Percentiles rank a stretch among this genome's conserved stretches.
Evolutionary conservation across 2,329 filamentous ascomycete genomes (phyloP).

Genomic region (Ambrosiella cleistominuta): DNA sequence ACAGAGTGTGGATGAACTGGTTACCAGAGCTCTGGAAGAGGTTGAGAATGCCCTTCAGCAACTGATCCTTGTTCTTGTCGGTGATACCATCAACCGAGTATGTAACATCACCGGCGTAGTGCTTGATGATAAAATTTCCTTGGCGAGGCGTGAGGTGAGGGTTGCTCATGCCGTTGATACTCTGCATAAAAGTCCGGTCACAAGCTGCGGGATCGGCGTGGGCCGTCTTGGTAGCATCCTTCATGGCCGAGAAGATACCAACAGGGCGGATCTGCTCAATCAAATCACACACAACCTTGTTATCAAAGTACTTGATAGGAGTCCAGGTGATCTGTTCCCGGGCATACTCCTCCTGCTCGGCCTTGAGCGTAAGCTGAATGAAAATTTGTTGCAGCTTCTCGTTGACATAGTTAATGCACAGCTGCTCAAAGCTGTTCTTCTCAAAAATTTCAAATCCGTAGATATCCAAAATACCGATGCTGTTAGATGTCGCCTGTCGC

Average conservation of each 20-base stretch:
- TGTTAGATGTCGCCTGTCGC: slow-evolving; percentile 56
- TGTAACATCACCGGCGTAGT: slow-evolving; percentile 91
- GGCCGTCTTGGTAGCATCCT: slow-evolving; percentile 96
- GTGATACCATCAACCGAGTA: slow-evolving; percentile 95
- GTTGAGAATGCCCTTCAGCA: slow-evolving; percentile 83
- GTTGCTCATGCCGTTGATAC: slow-evolving; percentile 79
- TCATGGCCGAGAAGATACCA: slow-evolving; percentile 86
- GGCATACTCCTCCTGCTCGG: slow-evolving; percentile 94
- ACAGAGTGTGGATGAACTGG: slow-evolving; percentile 68
- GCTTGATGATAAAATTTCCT: slow-evolving; percentile 95
- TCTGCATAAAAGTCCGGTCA: slow-evolving; percentile 88
- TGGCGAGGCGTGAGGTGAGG: slow-evolving; percentile 81
- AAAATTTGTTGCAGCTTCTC: slow-evolving; percentile 99
- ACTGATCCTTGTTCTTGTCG: slow-evolving; percentile 97
- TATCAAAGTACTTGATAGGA: slow-evolving; percentile 98
- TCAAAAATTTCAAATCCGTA: slow-evolving; percentile 99
- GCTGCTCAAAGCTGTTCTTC: slow-evolving; percentile 95
- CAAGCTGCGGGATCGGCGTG: slow-evolving; percentile 89
- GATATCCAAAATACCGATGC: slow-evolving; percentile 93
- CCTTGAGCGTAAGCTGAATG: slow-evolving; percentile 89
- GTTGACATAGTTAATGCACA: slow-evolving; percentile 99
- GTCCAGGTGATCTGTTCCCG: slow-evolving; percentile 96
- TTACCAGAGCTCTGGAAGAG: slow-evolving; percentile 73
- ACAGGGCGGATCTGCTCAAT: slow-evolving; percentile 85
- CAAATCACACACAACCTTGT: slow-evolving; percentile 94